Evolutionary conservation across 371 early-diverging fungal genomes (phyloP), one percentile per base, ranked within the genome.

Genomic region (Mycotypha africana): DNA sequence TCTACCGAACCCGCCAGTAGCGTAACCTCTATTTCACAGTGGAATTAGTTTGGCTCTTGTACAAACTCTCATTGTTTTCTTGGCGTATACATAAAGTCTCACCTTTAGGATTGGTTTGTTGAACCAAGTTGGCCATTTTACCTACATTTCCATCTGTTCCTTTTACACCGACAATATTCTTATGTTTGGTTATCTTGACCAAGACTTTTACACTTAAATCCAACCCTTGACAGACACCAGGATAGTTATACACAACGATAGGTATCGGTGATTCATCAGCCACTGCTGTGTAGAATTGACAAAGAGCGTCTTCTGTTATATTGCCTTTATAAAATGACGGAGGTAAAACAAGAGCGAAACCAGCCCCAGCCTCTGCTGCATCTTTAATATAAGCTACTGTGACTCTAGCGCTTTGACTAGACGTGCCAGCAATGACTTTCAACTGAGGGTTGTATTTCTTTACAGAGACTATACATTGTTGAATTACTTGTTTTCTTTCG

Each of bases 101-200:
- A 58, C 58, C 58, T 30, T 38, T 16, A 14, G 62, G 50, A 44
- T 53, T 22, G 12, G 53, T 60, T 31, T 64, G 52, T 1, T 51
- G 28, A 16, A 51, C 56, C 19, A 66, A 45, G 28, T 61, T 60
- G 8, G 67, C 67, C 35, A 73, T 65, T 45, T 73, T 73, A 21
- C 74, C 74, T 41, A 73, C 65, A 47, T 73, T 73, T 17, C 67
- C 74, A 26, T 73, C 74, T 5, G 74, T 73, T 8, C 65, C 74
- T 44, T 73, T 73, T 30, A 73, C 46, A 30, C 67, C 74, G 8
- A 62, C 49, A 51, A 73, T 67, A 41, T 73, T 73, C 32, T 48
- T 51, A 39, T 69, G 74, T 28, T 62, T 58, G 6, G 74, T 47
- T 25, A 73, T 35, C n/a, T 60, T 33, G 2, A 39, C 56, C 26